These are phyloP conservation scores for Epichloe typhina DNA, from an alignment of 2,329 filamentous ascomycete species.

Conservation along the genomic window DNA sequence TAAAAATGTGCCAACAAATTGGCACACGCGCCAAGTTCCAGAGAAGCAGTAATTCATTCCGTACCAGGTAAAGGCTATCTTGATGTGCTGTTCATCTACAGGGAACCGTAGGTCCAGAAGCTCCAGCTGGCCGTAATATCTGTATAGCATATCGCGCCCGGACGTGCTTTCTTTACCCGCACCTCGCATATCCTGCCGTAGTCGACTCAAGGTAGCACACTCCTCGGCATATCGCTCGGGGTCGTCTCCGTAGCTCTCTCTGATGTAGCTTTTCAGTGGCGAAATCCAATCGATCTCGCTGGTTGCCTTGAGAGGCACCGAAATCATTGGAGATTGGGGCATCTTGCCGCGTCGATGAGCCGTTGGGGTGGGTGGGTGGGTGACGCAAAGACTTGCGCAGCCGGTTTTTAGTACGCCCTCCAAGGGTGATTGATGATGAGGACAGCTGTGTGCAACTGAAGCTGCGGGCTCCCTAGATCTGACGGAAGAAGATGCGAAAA, in stretches of 20 bases:
- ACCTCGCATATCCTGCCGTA: slow-evolving; percentile 96
- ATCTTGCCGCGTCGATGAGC: slow-evolving; percentile 28
- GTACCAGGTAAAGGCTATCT: slow-evolving; percentile 95
- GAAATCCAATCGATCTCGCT: slow-evolving; percentile 97
- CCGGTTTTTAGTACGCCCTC: not conserved
- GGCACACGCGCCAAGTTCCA: not conserved
- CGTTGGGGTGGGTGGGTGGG: not conserved
- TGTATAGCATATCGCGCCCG: slow-evolving; percentile 82
- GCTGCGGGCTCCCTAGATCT: not conserved
- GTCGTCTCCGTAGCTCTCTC: slow-evolving; percentile 88
- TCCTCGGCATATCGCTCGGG: slow-evolving; percentile 93
- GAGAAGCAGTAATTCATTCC: slow-evolving; percentile 11
- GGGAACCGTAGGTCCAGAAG: slow-evolving; percentile 88
- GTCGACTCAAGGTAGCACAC: slow-evolving; percentile 82
- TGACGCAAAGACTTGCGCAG: not conserved
- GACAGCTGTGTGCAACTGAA: not conserved
- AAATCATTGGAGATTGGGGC: slow-evolving; percentile 90
- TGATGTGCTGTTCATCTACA: slow-evolving; percentile 97
- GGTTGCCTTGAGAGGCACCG: slow-evolving; percentile 80
- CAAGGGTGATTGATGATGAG: not conserved
- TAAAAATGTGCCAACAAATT: no score
- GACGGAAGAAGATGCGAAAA: not conserved
- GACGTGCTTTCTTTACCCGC: slow-evolving; percentile 93
- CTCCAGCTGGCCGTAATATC: slow-evolving; percentile 96
- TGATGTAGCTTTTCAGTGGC: slow-evolving; percentile 86